These are phyloP conservation scores for Hymenoscyphus linearis DNA, from an alignment of 2,329 filamentous ascomycete species.

Conservation along the genomic window DNA sequence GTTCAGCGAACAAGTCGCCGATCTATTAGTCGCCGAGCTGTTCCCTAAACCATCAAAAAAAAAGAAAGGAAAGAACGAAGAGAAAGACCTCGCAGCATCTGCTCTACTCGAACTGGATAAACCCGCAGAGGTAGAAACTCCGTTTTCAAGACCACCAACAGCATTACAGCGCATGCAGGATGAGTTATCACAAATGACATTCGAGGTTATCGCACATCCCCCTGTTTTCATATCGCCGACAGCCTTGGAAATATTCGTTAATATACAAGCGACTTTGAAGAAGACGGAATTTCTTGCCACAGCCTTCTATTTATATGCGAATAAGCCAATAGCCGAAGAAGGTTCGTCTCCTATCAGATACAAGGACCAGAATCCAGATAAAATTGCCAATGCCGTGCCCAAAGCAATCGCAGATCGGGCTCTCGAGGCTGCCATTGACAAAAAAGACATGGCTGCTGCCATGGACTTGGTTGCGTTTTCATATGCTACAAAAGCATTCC, in stretches of 20 bases:
- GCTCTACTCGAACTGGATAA: constrained; percentile 45
- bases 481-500: constrained; percentile 62
- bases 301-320: constrained; percentile 75
- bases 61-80: constrained; percentile 23
- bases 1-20: constrained; percentile 23
- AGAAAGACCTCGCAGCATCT: constrained; percentile 41
- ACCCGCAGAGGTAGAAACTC: constrained; percentile 14
- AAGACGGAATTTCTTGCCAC: constrained; percentile 72
- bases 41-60: constrained; percentile 11
- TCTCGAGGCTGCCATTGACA: constrained; percentile 71
- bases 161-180: constrained; percentile 33
- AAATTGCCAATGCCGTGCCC: constrained; percentile 67
- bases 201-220: constrained; percentile 65
- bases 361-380: constrained; percentile 59
- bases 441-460: constrained; percentile 71
- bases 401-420: constrained; percentile 65
- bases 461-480: constrained; percentile 69
- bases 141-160: constrained; percentile 5
- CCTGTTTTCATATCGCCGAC: constrained; percentile 74
- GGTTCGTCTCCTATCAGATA: constrained; percentile 55
- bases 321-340: constrained; percentile 68
- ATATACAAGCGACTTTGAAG: constrained; percentile 67
- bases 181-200: constrained; percentile 55
- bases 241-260: constrained; percentile 69
- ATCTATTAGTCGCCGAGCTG: constrained; percentile 23